Base-by-base conservation (phyloP, 2,329 filamentous ascomycete species). In the Periglandula ipomoeae region DNA sequence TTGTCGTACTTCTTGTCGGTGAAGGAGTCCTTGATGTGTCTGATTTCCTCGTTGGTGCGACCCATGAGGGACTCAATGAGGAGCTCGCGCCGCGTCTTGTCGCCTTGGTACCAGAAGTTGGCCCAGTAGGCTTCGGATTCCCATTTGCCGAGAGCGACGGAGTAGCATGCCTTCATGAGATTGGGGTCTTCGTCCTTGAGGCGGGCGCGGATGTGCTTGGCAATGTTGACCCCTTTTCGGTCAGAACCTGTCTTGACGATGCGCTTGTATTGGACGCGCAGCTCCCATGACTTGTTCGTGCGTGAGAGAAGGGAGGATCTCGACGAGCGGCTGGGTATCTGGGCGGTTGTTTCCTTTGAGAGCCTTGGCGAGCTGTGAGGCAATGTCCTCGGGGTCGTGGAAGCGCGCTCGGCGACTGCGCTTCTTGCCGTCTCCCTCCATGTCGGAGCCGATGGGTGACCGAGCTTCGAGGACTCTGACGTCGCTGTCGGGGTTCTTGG, bases 51-150 rank as follows among this genome's bases (percentile, higher is more conserved):
- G 65, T 96, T 96, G 24, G 82, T 82, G 5, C 90, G 81, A 0
- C 93, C 93, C 82, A 96, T 95, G 19, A 98, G 76, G 5, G 84
- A 81, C 67, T 98, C 93, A 58, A 97, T 96, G 47, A 98, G 78
- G 32, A 98, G 75, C 66, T 97, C 91, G 5, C 90, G 81, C 3
- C 89, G 79, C 7, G 84, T 87, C 59, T 84, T 87, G 65, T 91
- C 86, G 34, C 84, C 84, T 62, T 96, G 91, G 69, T 96, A 97
- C 84, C 89, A 97, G 67, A 89, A 95, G 65, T 96, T 97, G 51
- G 91, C 89, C 90, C 93, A 98, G 73, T 95, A 95, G 0, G 89
- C 88, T 65, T 98, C 93, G 57, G 83, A 85, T 69, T 96, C 93
- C 84, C 89, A 97, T 46, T 79, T 78, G 9, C 93, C 93, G 0